Evolutionary conservation across 768 basidiomycete genomes (phyloP), one percentile per base, ranked within the genome.

Genomic region (Termitomyces sp.): DNA sequence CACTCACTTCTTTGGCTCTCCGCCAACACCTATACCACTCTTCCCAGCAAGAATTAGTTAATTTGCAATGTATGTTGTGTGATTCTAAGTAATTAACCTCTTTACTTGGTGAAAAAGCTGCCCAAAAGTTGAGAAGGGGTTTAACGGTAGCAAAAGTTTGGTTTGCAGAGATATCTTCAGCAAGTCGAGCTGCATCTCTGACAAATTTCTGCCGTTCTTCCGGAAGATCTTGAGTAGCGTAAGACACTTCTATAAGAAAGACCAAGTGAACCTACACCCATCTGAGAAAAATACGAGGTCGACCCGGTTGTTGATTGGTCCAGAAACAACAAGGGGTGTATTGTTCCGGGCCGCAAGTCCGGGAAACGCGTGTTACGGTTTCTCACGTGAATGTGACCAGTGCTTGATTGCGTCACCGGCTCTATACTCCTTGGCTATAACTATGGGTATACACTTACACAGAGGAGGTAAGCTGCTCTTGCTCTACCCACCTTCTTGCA

Each of bases 41-140:
- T 87, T 58, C 14, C 32, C 9, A 26, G 64, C 20, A 52, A 18
- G 57, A 3, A 28, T 33, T 56, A 33, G 38, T 9, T 38, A 48
- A 7, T 54, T 36, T 16, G 14, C 35, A 55, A 24, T n/a, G 54
- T 32, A 45, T 3, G 16, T 13, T 24, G 22, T 18, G 20, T 20
- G 53, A 5, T 33, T n/a, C 28, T 28, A 33, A 57, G 16, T 58
- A 13, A 30, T 62, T 16, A 36, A 87, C 90, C 77, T 90, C 87
- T 59, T 78, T 78, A 67, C 90, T 91, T 0, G 90, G 84, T 20
- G 86, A 75, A 62, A 89, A 91, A 0, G 86, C 87, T 5, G 86
- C 89, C 87, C 88, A 92, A 62, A 91, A 89, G 66, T 91, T 92
- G 61, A 92, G 71, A 47, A 91, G 72, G 3, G 88, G 88, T 62